These are phyloP conservation scores for Malus fusca DNA, from an alignment of 306 rosid species.

Conservation along the genomic window DNA sequence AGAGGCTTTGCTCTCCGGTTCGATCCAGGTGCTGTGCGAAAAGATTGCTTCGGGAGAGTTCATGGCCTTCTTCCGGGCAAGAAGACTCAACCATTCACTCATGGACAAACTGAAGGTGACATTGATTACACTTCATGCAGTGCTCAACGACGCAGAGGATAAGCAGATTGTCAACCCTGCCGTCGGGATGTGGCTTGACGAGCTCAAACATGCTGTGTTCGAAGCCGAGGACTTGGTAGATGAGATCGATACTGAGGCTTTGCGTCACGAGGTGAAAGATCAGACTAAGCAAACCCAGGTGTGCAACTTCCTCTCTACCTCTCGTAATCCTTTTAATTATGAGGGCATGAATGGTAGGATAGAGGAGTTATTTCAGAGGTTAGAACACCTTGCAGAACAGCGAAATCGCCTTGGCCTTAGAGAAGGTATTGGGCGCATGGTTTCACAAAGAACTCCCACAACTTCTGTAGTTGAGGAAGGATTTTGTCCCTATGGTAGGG, in stretches of 20 bases:
- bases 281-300: neutral
- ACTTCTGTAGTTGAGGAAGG: neutral
- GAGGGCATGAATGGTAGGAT: neutral
- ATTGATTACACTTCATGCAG: neutral
- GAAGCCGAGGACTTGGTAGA: neutral
- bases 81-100: neutral
- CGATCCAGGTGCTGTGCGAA: neutral
- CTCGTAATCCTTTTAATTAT: neutral
- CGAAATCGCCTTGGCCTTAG: neutral
- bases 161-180: neutral
- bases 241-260: neutral
- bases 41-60: neutral
- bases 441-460: neutral
- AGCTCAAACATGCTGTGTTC: neutral
- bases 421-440: neutral
- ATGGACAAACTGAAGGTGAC: neutral
- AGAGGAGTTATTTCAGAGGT: neutral
- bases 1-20: neutral
- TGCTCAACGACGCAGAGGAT: neutral
- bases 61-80: neutral
- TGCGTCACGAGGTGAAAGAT: neutral
- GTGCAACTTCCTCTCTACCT: neutral
- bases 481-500: neutral
- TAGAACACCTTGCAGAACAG: neutral
- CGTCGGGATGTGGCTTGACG: neutral